Percentiles rank a stretch among this genome's conserved stretches.
phyloP scores from a whole-genome alignment of 2,329 filamentous ascomycete genomes.

The Elsinoe necatrix region DNA sequence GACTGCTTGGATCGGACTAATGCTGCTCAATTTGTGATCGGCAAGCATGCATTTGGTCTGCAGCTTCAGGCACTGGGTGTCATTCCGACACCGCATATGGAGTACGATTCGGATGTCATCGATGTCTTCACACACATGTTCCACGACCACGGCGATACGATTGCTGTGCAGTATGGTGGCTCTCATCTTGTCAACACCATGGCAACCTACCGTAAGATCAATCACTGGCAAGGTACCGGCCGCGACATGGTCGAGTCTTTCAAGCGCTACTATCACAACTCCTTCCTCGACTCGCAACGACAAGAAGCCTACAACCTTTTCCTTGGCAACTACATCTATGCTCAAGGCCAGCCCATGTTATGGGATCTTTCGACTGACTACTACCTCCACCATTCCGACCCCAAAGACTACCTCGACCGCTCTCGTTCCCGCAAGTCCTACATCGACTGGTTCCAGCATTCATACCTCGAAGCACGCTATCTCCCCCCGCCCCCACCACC shows the following conservation, averaged over 20 bases:
- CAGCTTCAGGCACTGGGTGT: slow-evolving; percentile 89
- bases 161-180: slow-evolving; percentile 93
- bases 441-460: slow-evolving; percentile 78
- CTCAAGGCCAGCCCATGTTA: slow-evolving; percentile 81
- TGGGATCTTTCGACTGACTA: slow-evolving; percentile 96
- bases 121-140: slow-evolving; percentile 96
- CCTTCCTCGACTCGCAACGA: slow-evolving; percentile 92
- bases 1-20: slow-evolving; percentile 96
- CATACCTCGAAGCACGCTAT: slow-evolving; percentile 56
- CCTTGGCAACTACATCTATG: slow-evolving; percentile 87
- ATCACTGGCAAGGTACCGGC: slow-evolving; percentile 96
- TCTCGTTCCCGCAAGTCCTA: slow-evolving; percentile 55
- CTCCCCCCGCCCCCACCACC: slow-evolving; percentile 44
- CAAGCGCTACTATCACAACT: slow-evolving; percentile 98
- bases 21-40: slow-evolving; percentile 94
- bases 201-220: slow-evolving; percentile 98
- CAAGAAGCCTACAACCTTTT: slow-evolving; percentile 98
- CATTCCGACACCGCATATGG: slow-evolving; percentile 65
- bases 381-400: slow-evolving; percentile 85
- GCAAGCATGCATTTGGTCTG: slow-evolving; percentile 83
- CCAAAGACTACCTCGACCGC: slow-evolving; percentile 60
- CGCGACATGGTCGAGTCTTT: slow-evolving; percentile 99
- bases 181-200: slow-evolving; percentile 98
- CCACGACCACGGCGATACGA: slow-evolving; percentile 94
- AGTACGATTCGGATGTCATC: slow-evolving; percentile 91